Percentiles rank a stretch among this genome's conserved stretches.
These are phyloP conservation scores for Sicyos edulis DNA, from an alignment of 306 rosid species.

Conservation along the genomic window DNA sequence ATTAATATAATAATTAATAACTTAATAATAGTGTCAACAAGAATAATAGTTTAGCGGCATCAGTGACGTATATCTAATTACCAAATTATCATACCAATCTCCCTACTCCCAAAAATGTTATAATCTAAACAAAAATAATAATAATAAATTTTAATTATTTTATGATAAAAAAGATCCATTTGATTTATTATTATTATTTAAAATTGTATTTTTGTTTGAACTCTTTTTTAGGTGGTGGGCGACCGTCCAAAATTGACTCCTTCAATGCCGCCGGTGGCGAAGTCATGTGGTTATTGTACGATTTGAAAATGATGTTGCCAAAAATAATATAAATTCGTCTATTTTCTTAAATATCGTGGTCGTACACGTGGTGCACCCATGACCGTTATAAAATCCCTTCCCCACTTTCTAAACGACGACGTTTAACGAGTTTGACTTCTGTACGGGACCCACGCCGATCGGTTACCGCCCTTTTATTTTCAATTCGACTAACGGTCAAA, in stretches of 20 bases:
- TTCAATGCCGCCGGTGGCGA: slow-evolving; percentile 19
- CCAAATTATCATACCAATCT: too few species aligned
- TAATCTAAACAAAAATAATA: too few species aligned
- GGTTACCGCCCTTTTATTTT: neutral
- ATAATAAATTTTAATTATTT: too few species aligned
- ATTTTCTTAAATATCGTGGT: neutral
- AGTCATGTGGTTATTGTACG: neutral
- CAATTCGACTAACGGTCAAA: neutral
- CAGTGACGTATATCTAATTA: too few species aligned
- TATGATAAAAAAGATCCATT: too few species aligned
- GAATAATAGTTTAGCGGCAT: too few species aligned
- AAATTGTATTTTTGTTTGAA: too few species aligned
- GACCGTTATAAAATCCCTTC: neutral
- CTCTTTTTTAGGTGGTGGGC: neutral
- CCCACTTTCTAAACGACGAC: neutral
- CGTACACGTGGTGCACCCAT: slow-evolving; percentile 6
- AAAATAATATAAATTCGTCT: neutral
- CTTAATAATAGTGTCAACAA: too few species aligned
- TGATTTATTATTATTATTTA: too few species aligned
- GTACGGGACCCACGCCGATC: neutral
- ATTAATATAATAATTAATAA: too few species aligned
- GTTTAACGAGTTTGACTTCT: neutral
- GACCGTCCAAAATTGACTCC: neutral
- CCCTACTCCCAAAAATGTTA: too few species aligned
- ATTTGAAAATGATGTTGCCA: neutral